phyloP scores from a whole-genome alignment of 1,139 yeast species.

The Blastobotrys illinoisensis region DNA sequence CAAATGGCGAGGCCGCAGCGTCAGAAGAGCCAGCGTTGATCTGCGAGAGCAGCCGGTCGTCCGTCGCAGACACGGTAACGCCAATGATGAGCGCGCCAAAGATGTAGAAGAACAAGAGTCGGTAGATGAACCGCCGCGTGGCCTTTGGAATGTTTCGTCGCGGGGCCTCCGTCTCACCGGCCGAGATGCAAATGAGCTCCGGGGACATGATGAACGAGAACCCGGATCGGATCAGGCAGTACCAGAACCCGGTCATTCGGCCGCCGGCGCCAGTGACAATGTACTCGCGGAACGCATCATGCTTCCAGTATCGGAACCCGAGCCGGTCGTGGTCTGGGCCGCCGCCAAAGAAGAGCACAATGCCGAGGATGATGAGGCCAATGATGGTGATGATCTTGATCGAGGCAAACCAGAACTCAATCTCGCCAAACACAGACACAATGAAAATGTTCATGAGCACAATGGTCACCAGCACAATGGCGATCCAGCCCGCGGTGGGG shows the following conservation, averaged over 20 bases:
- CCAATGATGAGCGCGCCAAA: constrained; percentile 45
- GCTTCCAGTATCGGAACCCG: constrained; percentile 17
- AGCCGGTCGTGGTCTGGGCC: constrained; percentile 26
- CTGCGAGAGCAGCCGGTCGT: constrained; percentile 39
- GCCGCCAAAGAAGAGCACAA: constrained; percentile 45
- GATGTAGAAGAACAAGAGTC: constrained; percentile 36
- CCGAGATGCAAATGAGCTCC: constrained; percentile 46
- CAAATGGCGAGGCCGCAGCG: constrained; percentile 50
- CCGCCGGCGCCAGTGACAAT: constrained; percentile 43
- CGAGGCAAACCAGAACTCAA: constrained; percentile 36
- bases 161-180: constrained; percentile 48
- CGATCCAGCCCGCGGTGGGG: constrained; percentile 45
- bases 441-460: constrained; percentile 30
- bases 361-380: constrained; percentile 44
- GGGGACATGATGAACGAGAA: constrained; percentile 56
- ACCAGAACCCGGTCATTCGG: constrained; percentile 60
- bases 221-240: constrained; percentile 55
- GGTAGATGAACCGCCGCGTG: constrained; percentile 35
- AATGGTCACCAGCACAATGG: constrained; percentile 26
- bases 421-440: constrained; percentile 36
- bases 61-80: constrained; percentile 42
- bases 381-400: constrained; percentile 43
- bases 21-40: constrained; percentile 30
- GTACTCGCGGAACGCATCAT: constrained; percentile 26
- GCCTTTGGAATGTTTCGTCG: constrained; percentile 36